A percentile compares a stretch with the other conserved stretches of the same genome.
These are phyloP conservation scores for Nasturtium officinale DNA, from an alignment of 345 rosid genomes.

Conservation along the genomic window DNA sequence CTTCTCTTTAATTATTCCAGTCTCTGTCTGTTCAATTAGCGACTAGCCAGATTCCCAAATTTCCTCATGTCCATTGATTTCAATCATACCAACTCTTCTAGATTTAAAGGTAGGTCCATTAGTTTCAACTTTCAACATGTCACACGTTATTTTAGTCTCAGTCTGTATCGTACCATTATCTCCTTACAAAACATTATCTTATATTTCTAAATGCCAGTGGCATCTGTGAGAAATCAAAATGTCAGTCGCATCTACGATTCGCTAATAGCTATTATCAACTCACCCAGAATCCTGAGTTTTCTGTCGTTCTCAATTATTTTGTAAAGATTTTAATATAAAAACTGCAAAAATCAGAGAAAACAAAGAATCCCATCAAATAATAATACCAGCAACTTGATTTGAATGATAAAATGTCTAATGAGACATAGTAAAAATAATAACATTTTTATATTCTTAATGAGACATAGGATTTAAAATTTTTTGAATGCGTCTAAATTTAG, in stretches of 20 bases:
- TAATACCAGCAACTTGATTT: background rate
- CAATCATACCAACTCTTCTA: conserved; percentile 27
- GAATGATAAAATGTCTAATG: background rate
- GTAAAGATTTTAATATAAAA: background rate
- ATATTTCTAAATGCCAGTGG: background rate
- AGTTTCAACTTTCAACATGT: conserved; percentile 30
- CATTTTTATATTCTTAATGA: too few relatives aligned
- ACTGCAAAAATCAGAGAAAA: background rate
- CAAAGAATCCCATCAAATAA: background rate
- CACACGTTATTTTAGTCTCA: conserved; percentile 34
- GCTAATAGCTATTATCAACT: background rate
- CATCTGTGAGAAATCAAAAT: background rate
- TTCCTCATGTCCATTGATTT: conserved; percentile 30
- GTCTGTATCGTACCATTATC: conserved; percentile 10
- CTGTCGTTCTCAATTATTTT: conserved; percentile 13
- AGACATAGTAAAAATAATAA: background rate
- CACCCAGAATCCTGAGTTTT: background rate
- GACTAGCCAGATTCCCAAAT: conserved; percentile 37
- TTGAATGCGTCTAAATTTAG: too few relatives aligned
- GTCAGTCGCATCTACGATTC: conserved; percentile 19
- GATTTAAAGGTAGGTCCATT: conserved; percentile 32
- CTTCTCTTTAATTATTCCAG: conserved; percentile 27
- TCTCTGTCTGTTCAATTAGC: conserved; percentile 35
- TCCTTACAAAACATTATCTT: conserved; percentile 17
- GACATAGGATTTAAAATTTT: too few relatives aligned